Evolutionary conservation across 2,329 filamentous ascomycete genomes (phyloP).

Genomic region (Alternaria sp.): DNA sequence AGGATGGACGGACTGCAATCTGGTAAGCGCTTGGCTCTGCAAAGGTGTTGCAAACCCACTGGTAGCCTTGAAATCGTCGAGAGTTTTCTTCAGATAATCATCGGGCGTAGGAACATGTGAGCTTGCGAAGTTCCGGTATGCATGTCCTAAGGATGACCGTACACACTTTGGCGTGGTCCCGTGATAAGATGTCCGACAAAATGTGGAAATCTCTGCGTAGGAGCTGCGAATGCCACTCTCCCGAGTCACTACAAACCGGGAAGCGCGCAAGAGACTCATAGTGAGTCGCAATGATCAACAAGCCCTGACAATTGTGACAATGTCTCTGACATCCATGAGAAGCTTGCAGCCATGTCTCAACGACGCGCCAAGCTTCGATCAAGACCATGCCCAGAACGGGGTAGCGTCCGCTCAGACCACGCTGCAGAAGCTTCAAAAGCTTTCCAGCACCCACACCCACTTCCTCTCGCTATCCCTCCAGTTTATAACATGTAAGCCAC

Average conservation of each 20-base stretch:
- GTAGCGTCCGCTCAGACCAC: constrained; percentile 31
- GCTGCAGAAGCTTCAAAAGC: constrained; percentile 43
- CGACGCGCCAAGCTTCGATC: constrained; percentile 19
- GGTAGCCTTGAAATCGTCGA: constrained; percentile 44
- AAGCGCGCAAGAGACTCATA: constrained; percentile 37
- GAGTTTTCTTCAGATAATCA: constrained; percentile 30
- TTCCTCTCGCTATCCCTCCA: constrained; percentile 87
- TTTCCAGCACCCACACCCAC: constrained; percentile 33
- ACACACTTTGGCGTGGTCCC: constrained; percentile 30
- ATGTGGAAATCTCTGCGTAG: constrained; percentile 47
- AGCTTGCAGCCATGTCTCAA: constrained; percentile 7
- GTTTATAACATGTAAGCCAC: constrained; percentile 92
- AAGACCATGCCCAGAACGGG: constrained; percentile 30
- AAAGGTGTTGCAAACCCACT: constrained; percentile 28
- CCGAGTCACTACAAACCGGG: constrained; percentile 22
- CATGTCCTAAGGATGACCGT: constrained; percentile 16
- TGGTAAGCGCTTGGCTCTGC: constrained; percentile 11
- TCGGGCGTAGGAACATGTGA: constrained; percentile 19
- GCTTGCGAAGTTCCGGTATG: constrained; percentile 25
- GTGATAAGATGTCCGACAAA: constrained; percentile 40
- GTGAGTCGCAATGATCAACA: background rate
- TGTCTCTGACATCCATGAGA: background rate
- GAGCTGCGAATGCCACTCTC: constrained; percentile 35
- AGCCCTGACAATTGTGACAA: background rate
- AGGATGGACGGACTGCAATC: constrained; percentile 18